Base-by-base conservation (phyloP, 2,329 filamentous ascomycete species). In the Diplodia sapinea region DNA sequence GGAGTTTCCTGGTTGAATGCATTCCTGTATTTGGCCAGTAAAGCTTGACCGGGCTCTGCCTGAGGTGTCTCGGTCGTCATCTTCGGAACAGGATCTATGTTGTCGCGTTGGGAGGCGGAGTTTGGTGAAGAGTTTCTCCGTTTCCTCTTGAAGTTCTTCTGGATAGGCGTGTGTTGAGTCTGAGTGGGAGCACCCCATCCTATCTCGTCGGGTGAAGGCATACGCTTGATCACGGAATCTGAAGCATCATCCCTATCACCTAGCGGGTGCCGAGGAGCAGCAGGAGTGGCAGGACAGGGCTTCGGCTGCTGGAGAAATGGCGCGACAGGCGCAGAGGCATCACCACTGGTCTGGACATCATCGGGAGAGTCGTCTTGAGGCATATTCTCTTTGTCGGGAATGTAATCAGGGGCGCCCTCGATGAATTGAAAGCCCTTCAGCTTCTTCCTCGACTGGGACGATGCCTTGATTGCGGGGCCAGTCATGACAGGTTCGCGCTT, bases 241-340 rank as follows among this genome's bases (percentile, higher is more conserved):
- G 81, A 81, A 72, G 88, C 85, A 74, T 89, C 87, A 57, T 83
- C 82, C 38, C 89, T 78, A 69, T 89, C 87, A 38, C 86, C 85
- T 13, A 89, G 78, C 29, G 87, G 85, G 49, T 89, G 82, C 66
- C 86, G 80, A 29, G 83, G 84, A 2, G 87, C 87, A 15, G 87
- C 89, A 50, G 86, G 86, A 2, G 87, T 87, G 17, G 80, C 80
- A 33, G 79, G 76, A 59, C 72, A 75, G 51, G 72, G 72, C 59
- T 70, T 74, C 4, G 69, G 72, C 26, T 73, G 73, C 3, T 70
- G 71, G 12, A 73, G 69, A 36, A 74, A 75, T 3, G 77, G 75
- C 0, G 74, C 77, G 55, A 72, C 70, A 31, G 71, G 70, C 15
- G 47, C 50, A n/a, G 69, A 70, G 11, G 68, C 56, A 47, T 71